Base-by-base conservation (phyloP, 768 basidiomycete species). In the Calocera viscosa region DNA sequence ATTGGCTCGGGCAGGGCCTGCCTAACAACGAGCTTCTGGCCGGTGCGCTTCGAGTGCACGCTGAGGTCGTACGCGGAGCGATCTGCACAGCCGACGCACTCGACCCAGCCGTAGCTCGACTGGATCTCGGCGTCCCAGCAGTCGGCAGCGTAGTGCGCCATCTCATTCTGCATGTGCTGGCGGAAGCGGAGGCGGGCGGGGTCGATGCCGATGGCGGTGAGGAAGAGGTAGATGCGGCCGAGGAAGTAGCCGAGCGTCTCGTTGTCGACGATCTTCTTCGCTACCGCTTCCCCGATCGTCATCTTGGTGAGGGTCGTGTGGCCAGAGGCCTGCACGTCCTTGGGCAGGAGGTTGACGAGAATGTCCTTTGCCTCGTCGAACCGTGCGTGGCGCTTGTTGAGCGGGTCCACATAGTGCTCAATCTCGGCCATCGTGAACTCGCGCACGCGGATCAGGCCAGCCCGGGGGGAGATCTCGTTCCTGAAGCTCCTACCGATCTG, bases 341-440 rank as follows among this genome's bases (percentile, higher is more conserved):
- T 87, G 72, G 94, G 86, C 66, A 98, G 83, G 53, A 98, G 81
- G 28, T 82, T 78, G 60, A 98, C 81, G 64, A 81, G 82, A 68
- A 92, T 80, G 72, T 92, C 84, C 67, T 85, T 85, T 68, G 89
- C 85, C 70, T 94, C 90, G 63, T 75, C 73, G 80, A 98, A 99
- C n/a, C 86, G 83, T 28, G 82, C 79, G 77, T 98, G 96, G 3
- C 76, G 78, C 79, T 98, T 99, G 79, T 96, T 87, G 47, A 83
- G 82, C 16, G 96, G 96, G 80, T 98, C 96, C 71, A 99, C 96
- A 70, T 81, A 99, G 80, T 99, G 96, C 78, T 99, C 96, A 74
- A 99, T 96, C 80, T 99, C 96, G 53, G 94, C 96, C 95, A 98
- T 96, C 12, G 92, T 96, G 79, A 98, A 99, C 76, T 99, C 96